Evolutionary conservation across 345 rosid genomes (phyloP).

Genomic region (Citrus australasica): DNA sequence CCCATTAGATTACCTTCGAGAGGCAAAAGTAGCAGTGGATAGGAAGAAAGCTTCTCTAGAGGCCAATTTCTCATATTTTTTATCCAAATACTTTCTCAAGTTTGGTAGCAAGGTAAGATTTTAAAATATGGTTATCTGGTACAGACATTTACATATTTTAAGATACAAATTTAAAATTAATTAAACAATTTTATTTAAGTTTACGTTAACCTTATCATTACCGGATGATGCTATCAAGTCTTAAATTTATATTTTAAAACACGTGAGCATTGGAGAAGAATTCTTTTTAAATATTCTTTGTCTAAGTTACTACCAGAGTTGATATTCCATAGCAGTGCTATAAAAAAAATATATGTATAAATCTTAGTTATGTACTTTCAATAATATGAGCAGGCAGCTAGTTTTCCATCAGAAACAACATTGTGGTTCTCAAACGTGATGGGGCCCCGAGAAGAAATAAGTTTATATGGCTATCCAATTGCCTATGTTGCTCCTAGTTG

Average conservation of each 20-base stretch:
- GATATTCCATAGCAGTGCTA: neutral
- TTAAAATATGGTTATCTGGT: too few relatives aligned
- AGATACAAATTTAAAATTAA: too few relatives aligned
- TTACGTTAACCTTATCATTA: too few relatives aligned
- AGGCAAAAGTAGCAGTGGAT: conserved; percentile 27
- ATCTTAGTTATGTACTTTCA: too few relatives aligned
- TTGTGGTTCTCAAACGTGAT: conserved; percentile 29
- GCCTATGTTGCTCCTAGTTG: conserved; percentile 31
- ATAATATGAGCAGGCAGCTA: conserved; percentile 13
- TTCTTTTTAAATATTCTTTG: neutral
- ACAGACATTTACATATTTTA: too few relatives aligned
- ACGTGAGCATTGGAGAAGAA: too few relatives aligned
- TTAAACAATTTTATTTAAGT: too few relatives aligned
- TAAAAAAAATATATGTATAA: too few relatives aligned
- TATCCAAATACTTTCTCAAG: neutral
- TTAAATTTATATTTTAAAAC: too few relatives aligned
- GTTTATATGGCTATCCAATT: conserved; percentile 31
- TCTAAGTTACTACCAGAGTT: neutral
- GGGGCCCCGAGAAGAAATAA: conserved; percentile 38
- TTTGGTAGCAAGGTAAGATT: conserved; percentile 19
- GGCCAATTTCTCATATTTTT: conserved; percentile 11
- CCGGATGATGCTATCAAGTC: too few relatives aligned
- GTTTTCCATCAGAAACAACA: conserved; percentile 23
- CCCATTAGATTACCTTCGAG: conserved; percentile 31
- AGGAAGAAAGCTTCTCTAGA: conserved; percentile 31